Base-by-base conservation (phyloP, 2,329 filamentous ascomycete species). In the Diaporthe sp. region DNA sequence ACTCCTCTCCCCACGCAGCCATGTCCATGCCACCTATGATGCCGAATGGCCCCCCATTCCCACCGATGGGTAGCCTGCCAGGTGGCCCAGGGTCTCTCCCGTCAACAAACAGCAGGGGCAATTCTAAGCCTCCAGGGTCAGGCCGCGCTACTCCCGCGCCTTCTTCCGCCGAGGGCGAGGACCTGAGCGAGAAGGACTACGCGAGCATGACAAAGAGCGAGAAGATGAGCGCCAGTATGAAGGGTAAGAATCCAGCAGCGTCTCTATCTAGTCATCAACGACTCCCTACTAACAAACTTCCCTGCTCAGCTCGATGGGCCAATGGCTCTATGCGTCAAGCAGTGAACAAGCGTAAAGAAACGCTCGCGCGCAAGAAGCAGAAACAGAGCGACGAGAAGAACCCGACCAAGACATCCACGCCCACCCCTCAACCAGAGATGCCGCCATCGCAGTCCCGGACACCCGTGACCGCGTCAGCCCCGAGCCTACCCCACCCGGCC, bases 201-300 rank as follows among this genome's bases (percentile, higher is more conserved):
- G 87, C 87, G 47, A 85, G 87, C 57, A 91, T 91, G 89, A 91
- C 89, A 64, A 92, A 92, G 83, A 90, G 89, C 40, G 89, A 92
- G 82, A 92, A 92, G 85, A 91, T 92, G 89, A 90, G 88, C n/a
- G 87, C 86, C 25, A 91, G 89, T 3, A 92, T 92, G 90, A 90
- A 90, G 84, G 89, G 90, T 91, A 84, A 83, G 87, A 82, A n/a
- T 22, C 35, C 19, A 13, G 13, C 42, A 28, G 4, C 30, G 25
- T 0, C 17, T 6, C 33, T 22, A 5, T 22, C 3, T 9, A 5
- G 17, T 28, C 57, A 2, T 17, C 33, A 19, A 6, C 33, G 25
- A 19, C 42, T 33, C 45, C 35, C 7, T 22, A 42, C 58, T 72
- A 28, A 72, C 42, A 33, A 9, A 13, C 15, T 66, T 57, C 58